These are phyloP conservation scores for Salmacisia buchloeana DNA, from an alignment of 1,284 basidiomycete species.

Conservation along the genomic window DNA sequence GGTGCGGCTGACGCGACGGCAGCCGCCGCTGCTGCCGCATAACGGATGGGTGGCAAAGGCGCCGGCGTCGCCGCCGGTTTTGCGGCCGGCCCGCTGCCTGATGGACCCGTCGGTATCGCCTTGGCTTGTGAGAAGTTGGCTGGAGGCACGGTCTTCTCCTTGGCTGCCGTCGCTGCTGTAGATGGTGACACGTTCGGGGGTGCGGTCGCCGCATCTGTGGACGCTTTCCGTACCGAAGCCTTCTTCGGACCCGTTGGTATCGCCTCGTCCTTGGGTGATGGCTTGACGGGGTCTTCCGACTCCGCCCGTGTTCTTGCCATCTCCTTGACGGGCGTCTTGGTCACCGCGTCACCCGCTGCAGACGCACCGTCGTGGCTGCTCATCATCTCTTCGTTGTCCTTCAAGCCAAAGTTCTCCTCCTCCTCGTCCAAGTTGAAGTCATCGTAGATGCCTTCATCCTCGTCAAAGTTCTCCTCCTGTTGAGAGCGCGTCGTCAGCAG, in stretches of 20 bases:
- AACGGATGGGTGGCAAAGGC: slow-evolving; percentile 67
- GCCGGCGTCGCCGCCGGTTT: slow-evolving; percentile 33
- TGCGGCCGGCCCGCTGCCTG: slow-evolving; percentile 29
- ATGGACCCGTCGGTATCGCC: slow-evolving; percentile 55
- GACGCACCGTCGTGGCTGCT: slow-evolving; percentile 56
- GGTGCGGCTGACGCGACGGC: slow-evolving; percentile 52
- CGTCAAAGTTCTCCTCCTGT: slow-evolving; percentile 94
- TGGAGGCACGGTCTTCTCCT: slow-evolving; percentile 62
- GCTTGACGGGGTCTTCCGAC: background rate
- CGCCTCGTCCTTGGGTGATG: background rate
- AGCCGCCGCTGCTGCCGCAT: slow-evolving; percentile 84
- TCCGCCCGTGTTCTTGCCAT: slow-evolving; percentile 6
- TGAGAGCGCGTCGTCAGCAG: background rate
- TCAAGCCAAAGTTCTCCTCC: slow-evolving; percentile 57
- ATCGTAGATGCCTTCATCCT: slow-evolving; percentile 96
- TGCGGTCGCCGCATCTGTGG: slow-evolving; percentile 1
- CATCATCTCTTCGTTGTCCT: slow-evolving; percentile 62
- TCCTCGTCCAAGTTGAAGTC: slow-evolving; percentile 94
- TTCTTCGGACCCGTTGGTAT: slow-evolving; percentile 22
- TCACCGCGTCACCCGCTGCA: slow-evolving; percentile 47
- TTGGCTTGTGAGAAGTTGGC: slow-evolving; percentile 63
- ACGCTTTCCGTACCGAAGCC: background rate
- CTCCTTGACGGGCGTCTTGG: slow-evolving; percentile 6
- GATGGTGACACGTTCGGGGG: slow-evolving; percentile 24
- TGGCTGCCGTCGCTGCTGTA: slow-evolving; percentile 22